These are phyloP conservation scores for Chrysanthemum makinoi DNA, from an alignment of 129 eudicot genomes.

Conservation along the genomic window DNA sequence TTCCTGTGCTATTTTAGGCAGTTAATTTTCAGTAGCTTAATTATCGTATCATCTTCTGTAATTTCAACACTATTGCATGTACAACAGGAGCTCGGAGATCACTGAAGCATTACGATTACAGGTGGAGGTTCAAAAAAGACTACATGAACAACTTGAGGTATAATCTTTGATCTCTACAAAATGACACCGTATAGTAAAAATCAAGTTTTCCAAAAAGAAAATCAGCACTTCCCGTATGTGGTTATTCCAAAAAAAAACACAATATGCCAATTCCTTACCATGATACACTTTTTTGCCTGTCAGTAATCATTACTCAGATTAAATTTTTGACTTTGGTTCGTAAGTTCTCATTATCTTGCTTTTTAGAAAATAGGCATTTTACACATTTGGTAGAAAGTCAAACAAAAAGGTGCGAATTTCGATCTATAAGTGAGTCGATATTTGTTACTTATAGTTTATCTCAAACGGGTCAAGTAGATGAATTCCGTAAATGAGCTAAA, in stretches of 20 bases:
- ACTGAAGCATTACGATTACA: constrained; percentile 89
- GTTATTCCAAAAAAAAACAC: not conserved
- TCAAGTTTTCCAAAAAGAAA: not conserved
- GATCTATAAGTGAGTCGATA: no score
- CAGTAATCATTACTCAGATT: not conserved
- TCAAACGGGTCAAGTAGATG: no score
- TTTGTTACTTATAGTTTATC: no score
- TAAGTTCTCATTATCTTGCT: not conserved
- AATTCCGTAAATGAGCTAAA: no score
- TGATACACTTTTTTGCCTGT: not conserved
- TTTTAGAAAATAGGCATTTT: not conserved
- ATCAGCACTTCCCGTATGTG: not conserved
- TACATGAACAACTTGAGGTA: constrained; percentile 96
- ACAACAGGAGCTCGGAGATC: constrained; percentile 71
- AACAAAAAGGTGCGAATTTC: not conserved
- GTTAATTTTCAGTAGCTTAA: not conserved
- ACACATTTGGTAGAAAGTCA: constrained; percentile 6
- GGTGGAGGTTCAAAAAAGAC: constrained; percentile 88
- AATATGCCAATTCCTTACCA: not conserved
- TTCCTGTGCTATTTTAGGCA: not conserved
- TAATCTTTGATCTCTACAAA: not conserved
- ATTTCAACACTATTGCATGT: not conserved
- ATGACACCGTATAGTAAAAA: not conserved
- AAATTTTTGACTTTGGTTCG: not conserved
- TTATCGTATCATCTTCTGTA: not conserved